Conservation (phyloP, 495 filamentous ascomycete genomes). For the Neurospora africana region DNA sequence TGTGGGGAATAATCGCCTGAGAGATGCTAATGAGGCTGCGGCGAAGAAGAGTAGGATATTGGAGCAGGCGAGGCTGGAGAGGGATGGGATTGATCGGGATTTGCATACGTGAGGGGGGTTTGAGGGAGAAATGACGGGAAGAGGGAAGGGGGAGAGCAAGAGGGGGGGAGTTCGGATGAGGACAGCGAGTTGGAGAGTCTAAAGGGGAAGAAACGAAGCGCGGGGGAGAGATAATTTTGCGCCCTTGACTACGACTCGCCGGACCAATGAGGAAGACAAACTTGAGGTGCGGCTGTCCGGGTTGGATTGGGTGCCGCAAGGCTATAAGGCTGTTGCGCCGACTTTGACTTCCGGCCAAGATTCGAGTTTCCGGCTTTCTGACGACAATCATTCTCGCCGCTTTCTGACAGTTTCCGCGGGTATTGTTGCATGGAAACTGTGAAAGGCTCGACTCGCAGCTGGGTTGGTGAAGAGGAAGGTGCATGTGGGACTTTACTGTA, state of each 20-base stretch:
- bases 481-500: not conserved
- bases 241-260: too few relatives aligned
- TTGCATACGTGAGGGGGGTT: not conserved
- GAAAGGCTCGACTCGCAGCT: not conserved
- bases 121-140: not conserved
- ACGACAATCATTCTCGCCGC: not conserved
- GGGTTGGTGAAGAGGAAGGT: not conserved
- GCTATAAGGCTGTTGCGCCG: not conserved
- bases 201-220: too few relatives aligned
- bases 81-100: not conserved
- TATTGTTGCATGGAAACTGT: not conserved
- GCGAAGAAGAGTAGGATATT: not conserved
- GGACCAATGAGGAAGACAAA: not conserved
- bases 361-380: not conserved
- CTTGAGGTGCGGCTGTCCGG: not conserved
- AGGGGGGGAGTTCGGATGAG: too few relatives aligned
- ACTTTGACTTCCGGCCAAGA: not conserved
- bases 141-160: not conserved
- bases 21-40: not conserved
- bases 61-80: not conserved
- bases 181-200: too few relatives aligned
- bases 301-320: not conserved
- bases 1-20: conserved; percentile 9
- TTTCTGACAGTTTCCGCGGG: not conserved
- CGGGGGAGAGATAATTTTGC: too few relatives aligned